Conservation (phyloP, 768 basidiomycete genomes). For the Macrolepiota albuminosa region DNA sequence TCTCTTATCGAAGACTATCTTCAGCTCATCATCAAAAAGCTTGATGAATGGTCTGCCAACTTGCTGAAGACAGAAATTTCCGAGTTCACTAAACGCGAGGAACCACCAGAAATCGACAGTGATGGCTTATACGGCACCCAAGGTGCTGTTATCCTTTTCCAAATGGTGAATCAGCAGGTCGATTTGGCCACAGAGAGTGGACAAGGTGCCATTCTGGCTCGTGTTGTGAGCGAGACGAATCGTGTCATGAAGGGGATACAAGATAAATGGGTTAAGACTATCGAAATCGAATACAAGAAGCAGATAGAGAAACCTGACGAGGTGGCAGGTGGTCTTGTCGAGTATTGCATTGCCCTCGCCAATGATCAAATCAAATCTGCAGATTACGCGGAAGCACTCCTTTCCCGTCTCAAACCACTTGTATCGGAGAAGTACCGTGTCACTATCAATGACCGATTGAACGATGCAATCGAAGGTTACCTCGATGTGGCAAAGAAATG, state of each 20-base stretch:
- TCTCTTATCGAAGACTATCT: slow-evolving; percentile 93
- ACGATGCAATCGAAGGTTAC: slow-evolving; percentile 97
- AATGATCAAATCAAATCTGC: slow-evolving; percentile 98
- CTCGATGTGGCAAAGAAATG: slow-evolving; percentile 98
- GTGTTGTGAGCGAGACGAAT: slow-evolving; percentile 83
- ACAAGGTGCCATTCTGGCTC: slow-evolving; percentile 88
- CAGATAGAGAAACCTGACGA: slow-evolving; percentile 88
- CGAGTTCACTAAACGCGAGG: slow-evolving; percentile 77
- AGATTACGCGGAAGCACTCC: slow-evolving; percentile 85
- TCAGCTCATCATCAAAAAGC: slow-evolving; percentile 85
- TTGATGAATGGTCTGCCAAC: slow-evolving; percentile 96
- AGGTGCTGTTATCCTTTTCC: slow-evolving; percentile 92
- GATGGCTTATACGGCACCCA: slow-evolving; percentile 90
- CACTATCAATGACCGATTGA: slow-evolving; percentile 79
- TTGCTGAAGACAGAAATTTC: slow-evolving; percentile 87
- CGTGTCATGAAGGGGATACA: slow-evolving; percentile 89
- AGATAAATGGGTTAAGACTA: slow-evolving; percentile 77
- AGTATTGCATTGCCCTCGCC: slow-evolving; percentile 94
- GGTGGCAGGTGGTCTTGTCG: slow-evolving; percentile 81
- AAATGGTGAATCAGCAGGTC: slow-evolving; percentile 97
- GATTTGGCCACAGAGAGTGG: slow-evolving; percentile 94
- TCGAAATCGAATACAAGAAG: slow-evolving; percentile 85
- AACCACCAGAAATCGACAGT: slow-evolving; percentile 84
- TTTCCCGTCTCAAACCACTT: slow-evolving; percentile 81
- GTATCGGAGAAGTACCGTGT: slow-evolving; percentile 90